Evolutionary conservation across 257 asterid species (phyloP), one percentile per base, ranked within the genome.

Genomic region (Lycium barbarum): DNA sequence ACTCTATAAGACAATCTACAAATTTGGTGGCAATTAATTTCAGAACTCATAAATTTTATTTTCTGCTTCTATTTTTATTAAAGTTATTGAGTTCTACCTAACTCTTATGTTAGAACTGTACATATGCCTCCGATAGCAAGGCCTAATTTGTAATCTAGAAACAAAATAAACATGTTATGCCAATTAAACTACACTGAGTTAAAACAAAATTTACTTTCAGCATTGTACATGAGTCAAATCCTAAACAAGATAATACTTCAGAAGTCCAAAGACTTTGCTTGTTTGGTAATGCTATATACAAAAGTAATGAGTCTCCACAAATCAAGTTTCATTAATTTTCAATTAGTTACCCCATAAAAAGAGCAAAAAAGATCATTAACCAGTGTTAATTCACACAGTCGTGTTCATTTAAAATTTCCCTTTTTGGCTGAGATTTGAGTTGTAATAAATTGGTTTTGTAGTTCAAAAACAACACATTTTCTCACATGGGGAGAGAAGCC

Each of bases 391-490:
- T 49, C 43, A 74, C 7, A 3, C 3, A 74, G 13, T 49, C 20
- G 62, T 74, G 81, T 74, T 74, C 62, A 22, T 7, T 20, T 74
- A 2, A 22, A 49, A 22, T 76, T 49, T 0, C 7, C 62, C 45
- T 49, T 74, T 74, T 74, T 14, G 0, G 20, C 26, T 74, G 62
- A 74, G 4, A 47, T 49, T 74, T 74, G 62, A 74, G 62, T 74
- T 74, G 62, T 74, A 49, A 12, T 74, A 74, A 74, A 49, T 74
- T 74, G 62, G 62, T 22, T 49, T 74, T 74, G 22, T 49, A 22
- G 81, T 22, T 74, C 20, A 14, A 76, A 51, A 3, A 76, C 2
- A 51, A 26, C 65, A 51, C 6, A 2, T 20, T 9, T 6, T 14
- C 6, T 76, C 65, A 76, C 47, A 76, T 76, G 22, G 45, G 17